A percentile compares a stretch with the other conserved stretches of the same genome.
phyloP scores from a whole-genome alignment of 106 monocot species.

The Apostasia ramifera region DNA sequence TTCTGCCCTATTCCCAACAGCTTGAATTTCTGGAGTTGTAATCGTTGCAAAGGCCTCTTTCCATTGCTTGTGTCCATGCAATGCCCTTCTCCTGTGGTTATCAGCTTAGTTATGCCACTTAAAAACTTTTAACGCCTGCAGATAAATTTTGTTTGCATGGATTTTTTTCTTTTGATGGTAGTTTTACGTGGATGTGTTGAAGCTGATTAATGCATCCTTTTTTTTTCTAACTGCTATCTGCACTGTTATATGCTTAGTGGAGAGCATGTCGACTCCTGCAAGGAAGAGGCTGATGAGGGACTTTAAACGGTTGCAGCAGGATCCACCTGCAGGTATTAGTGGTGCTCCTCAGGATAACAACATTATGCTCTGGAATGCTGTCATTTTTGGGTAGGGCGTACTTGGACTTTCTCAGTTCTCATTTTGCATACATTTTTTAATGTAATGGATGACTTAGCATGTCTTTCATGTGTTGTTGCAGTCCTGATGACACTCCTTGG shows the following conservation, averaged over 20 bases:
- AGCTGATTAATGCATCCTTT: too few relatives aligned
- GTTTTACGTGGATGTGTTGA: too few relatives aligned
- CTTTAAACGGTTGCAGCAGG: slow-evolving; percentile 44
- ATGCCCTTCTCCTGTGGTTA: too few relatives aligned
- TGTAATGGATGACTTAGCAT: neutral
- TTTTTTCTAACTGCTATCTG: too few relatives aligned
- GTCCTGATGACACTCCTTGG: slow-evolving; percentile 7
- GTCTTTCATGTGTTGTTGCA: slow-evolving; percentile 1
- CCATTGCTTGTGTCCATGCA: too few relatives aligned
- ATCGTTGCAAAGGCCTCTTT: too few relatives aligned
- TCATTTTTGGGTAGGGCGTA: slow-evolving; percentile 40
- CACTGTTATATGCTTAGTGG: neutral
- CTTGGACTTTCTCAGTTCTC: neutral
- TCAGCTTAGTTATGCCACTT: too few relatives aligned
- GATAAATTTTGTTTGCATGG: too few relatives aligned
- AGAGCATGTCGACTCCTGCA: slow-evolving; percentile 41
- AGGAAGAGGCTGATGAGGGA: slow-evolving; percentile 47
- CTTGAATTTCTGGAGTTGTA: too few relatives aligned
- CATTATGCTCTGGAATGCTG: slow-evolving; percentile 47
- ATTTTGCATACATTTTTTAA: neutral
- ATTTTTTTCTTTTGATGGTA: too few relatives aligned
- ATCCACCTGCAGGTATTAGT: slow-evolving; percentile 46
- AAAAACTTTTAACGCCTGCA: too few relatives aligned
- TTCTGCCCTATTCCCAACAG: too few relatives aligned
- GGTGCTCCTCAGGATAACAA: slow-evolving; percentile 47